Conservation (phyloP, 768 basidiomycete genomes). For the Inosperma sp. region DNA sequence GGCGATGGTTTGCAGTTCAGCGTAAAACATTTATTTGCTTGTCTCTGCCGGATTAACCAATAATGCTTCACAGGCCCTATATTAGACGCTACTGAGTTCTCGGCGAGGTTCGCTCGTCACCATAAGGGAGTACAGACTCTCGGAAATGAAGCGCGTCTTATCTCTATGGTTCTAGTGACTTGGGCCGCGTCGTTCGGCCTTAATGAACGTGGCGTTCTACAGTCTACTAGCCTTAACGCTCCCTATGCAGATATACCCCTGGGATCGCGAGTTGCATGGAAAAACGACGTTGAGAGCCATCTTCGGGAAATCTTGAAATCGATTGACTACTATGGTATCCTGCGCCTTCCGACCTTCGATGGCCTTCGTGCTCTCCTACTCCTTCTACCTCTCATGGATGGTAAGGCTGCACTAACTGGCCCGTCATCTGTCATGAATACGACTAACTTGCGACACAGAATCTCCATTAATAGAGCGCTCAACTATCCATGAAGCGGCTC, state of each 20-base stretch:
- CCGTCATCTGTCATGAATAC: neutral
- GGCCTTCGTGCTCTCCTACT: conserved; percentile 78
- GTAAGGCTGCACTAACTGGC: conserved; percentile 41
- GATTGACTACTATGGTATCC: conserved; percentile 72
- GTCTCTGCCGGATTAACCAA: neutral
- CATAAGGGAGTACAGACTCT: conserved; percentile 57
- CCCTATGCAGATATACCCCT: conserved; percentile 22
- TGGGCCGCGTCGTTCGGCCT: conserved; percentile 92
- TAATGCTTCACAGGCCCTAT: conserved; percentile 62
- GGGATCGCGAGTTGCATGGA: conserved; percentile 42
- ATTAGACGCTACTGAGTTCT: conserved; percentile 76
- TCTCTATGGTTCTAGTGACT: conserved; percentile 74
- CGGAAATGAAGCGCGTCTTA: conserved; percentile 67
- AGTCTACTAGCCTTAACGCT: conserved; percentile 20
- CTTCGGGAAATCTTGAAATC: conserved; percentile 71
- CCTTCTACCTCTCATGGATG: conserved; percentile 78
- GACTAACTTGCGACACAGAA: conserved; percentile 30
- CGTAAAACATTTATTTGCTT: conserved; percentile 45
- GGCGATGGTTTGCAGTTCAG: conserved; percentile 78
- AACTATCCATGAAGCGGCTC: conserved; percentile 73
- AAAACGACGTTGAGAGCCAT: conserved; percentile 61
- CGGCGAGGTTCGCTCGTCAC: conserved; percentile 65
- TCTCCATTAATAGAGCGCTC: conserved; percentile 42
- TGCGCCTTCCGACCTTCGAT: conserved; percentile 83
- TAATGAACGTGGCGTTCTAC: conserved; percentile 66